A percentile compares a stretch with the other conserved stretches of the same genome.
Evolutionary conservation across 2,329 filamentous ascomycete genomes (phyloP).

Genomic region (Neofusicoccum umdonicola): DNA sequence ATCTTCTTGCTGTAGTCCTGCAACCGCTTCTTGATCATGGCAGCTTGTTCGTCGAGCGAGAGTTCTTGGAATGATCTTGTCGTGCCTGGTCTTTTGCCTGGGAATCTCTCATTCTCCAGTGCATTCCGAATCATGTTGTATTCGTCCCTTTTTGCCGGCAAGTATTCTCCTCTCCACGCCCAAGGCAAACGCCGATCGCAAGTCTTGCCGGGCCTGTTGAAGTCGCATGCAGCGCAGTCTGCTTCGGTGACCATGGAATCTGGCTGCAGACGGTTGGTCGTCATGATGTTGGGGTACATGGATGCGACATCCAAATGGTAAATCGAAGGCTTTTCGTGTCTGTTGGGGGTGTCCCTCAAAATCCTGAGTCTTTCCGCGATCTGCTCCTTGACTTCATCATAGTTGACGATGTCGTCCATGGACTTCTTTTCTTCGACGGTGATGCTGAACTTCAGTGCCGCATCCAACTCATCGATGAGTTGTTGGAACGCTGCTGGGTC

Average conservation of each 20-base stretch:
- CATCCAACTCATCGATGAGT: slow-evolving; percentile 79
- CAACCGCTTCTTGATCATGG: slow-evolving; percentile 77
- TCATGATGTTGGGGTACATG: slow-evolving; percentile 99
- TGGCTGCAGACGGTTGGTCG: slow-evolving; percentile 92
- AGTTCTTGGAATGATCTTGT: slow-evolving; percentile 77
- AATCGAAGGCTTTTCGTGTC: slow-evolving; percentile 82
- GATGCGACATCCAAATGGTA: slow-evolving; percentile 98
- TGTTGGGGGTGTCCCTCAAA: slow-evolving; percentile 78
- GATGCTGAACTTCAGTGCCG: slow-evolving; percentile 78
- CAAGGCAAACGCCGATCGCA: slow-evolving; percentile 93
- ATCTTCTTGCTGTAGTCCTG: slow-evolving; percentile 97
- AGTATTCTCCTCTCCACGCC: slow-evolving; percentile 96
- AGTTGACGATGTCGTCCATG: slow-evolving; percentile 51
- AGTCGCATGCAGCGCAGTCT: slow-evolving; percentile 95
- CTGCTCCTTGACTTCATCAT: slow-evolving; percentile 69
- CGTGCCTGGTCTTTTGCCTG: slow-evolving; percentile 70
- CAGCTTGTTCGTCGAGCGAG: slow-evolving; percentile 75
- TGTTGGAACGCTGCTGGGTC: slow-evolving; percentile 88
- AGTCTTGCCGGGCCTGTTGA: slow-evolving; percentile 95
- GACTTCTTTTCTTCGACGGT: slow-evolving; percentile 53
- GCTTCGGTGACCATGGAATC: slow-evolving; percentile 99
- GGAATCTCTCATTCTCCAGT: slow-evolving; percentile 88
- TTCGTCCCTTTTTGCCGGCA: slow-evolving; percentile 93
- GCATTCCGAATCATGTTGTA: slow-evolving; percentile 98
- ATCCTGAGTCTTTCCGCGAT: slow-evolving; percentile 69